A percentile compares a stretch with the other conserved stretches of the same genome.
Conservation (phyloP, 2,329 filamentous ascomycete genomes). For the Aureobasidium sp. region DNA sequence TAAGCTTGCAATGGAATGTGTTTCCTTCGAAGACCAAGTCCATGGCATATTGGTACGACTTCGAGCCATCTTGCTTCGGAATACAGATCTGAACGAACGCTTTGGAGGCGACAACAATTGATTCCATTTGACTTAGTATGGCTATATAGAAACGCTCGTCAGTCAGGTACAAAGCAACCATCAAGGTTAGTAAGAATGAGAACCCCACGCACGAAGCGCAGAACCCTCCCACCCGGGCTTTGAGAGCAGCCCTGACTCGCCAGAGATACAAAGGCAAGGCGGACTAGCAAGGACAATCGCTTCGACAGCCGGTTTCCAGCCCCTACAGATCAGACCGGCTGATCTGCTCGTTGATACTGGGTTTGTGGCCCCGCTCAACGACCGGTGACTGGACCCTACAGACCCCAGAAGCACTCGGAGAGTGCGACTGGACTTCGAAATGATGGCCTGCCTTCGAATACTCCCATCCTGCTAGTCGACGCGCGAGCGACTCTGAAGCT, state of each 20-base stretch:
- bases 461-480: not conserved
- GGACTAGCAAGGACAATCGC: not conserved
- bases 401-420: not conserved
- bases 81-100: not conserved
- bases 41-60: not conserved
- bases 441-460: conserved; percentile 2
- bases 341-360: not conserved
- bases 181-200: not conserved
- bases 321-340: not conserved
- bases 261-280: not conserved
- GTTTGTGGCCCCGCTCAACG: not conserved
- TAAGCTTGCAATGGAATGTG: not conserved
- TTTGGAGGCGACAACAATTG: not conserved
- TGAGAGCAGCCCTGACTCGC: conserved; percentile 6
- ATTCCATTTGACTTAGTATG: not conserved
- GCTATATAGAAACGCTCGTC: not conserved
- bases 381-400: not conserved
- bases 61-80: not conserved
- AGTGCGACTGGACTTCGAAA: not conserved
- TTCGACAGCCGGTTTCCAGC: not conserved
- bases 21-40: not conserved
- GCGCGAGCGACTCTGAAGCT: not conserved
- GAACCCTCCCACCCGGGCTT: conserved; percentile 14
- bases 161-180: not conserved
- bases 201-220: conserved; percentile 2